Evolutionary conservation across 169 alveolate species (phyloP).

Genomic region (Cryptosporidium tyzzeri): DNA sequence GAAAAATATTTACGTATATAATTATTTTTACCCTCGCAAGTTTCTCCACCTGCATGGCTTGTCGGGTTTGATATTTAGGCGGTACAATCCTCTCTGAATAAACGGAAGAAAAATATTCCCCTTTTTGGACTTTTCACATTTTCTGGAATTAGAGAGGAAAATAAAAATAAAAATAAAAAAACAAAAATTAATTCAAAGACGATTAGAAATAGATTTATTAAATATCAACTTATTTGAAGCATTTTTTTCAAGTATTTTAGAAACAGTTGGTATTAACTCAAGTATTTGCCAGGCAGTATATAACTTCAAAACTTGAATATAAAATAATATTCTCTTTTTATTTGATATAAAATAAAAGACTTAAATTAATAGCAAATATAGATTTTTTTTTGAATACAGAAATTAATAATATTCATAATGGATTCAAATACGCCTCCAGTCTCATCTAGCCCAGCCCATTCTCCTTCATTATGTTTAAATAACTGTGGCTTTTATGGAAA

Average conservation of each 20-base stretch:
- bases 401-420: conserved; percentile 11
- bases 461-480: conserved; percentile 87
- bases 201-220: neutral
- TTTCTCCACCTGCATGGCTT: conserved; percentile 78
- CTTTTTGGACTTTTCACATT: conserved; percentile 68
- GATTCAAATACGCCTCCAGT: conserved; percentile 70
- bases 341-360: neutral
- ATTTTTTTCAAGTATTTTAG: neutral
- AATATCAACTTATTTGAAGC: neutral
- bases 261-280: neutral
- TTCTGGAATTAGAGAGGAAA: neutral
- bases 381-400: neutral
- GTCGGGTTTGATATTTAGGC: conserved; percentile 77
- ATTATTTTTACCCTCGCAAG: conserved; percentile 66
- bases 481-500: conserved; percentile 93
- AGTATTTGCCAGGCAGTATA: neutral
- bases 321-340: neutral
- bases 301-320: neutral
- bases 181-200: neutral
- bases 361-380: neutral
- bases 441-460: conserved; percentile 70
- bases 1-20: conserved; percentile 43
- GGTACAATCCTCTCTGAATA: conserved; percentile 75
- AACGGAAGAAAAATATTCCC: conserved; percentile 70
- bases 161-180: conserved; percentile 6